These are phyloP conservation scores for Linnemannia schmuckeri DNA, from an alignment of 192 early-diverging fungal species.

Conservation along the genomic window DNA sequence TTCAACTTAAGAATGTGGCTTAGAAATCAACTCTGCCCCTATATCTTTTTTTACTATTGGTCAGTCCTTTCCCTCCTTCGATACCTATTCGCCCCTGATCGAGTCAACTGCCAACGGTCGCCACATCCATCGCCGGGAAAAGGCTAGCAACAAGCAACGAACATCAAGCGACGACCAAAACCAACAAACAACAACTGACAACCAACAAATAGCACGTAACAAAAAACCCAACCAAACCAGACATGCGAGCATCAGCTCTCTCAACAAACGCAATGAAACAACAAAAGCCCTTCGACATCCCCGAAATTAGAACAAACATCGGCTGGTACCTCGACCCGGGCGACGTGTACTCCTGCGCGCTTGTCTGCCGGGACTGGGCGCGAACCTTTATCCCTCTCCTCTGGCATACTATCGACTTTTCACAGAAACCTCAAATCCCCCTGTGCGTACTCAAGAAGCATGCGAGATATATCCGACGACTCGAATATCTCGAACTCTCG, in stretches of 20 bases:
- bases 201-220: too few relatives aligned
- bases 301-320: neutral
- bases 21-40: neutral
- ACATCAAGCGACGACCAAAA: too few relatives aligned
- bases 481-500: neutral
- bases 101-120: too few relatives aligned
- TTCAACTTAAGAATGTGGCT: neutral
- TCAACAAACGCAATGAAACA: neutral
- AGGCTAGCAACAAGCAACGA: too few relatives aligned
- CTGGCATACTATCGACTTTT: neutral
- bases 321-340: neutral
- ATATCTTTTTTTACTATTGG: too few relatives aligned
- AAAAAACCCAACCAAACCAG: too few relatives aligned
- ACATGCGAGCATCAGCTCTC: neutral
- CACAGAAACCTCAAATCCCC: neutral
- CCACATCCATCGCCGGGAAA: too few relatives aligned
- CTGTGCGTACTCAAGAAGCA: neutral
- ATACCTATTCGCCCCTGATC: too few relatives aligned
- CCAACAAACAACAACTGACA: too few relatives aligned
- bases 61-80: too few relatives aligned
- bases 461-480: neutral
- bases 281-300: neutral
- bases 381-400: neutral
- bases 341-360: neutral
- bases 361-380: neutral